Evolutionary conservation across 2,329 filamentous ascomycete genomes (phyloP).

Genomic region (Aureobasidium sp.): DNA sequence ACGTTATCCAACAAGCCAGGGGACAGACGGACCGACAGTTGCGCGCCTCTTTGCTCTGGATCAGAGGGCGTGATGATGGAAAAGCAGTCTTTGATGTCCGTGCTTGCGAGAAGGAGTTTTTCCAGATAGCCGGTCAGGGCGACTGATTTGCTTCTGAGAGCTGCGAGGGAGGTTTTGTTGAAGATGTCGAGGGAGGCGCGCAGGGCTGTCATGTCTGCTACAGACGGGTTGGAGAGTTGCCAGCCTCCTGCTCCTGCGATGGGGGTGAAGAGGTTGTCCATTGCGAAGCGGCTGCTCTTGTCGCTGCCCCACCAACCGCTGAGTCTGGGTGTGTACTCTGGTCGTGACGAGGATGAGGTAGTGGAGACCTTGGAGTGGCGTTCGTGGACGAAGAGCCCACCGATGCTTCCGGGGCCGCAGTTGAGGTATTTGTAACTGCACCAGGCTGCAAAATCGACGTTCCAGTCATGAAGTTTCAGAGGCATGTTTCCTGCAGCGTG

Average conservation of each 20-base stretch:
- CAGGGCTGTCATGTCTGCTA: slow-evolving; percentile 68
- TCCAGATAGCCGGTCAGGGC: slow-evolving; percentile 70
- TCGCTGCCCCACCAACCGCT: slow-evolving; percentile 84
- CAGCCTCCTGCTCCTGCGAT: slow-evolving; percentile 71
- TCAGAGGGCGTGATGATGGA: slow-evolving; percentile 60
- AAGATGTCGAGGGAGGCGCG: slow-evolving; percentile 67
- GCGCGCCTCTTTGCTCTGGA: slow-evolving; percentile 61
- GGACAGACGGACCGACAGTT: slow-evolving; percentile 64
- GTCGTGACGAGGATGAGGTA: slow-evolving; percentile 21
- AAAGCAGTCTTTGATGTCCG: slow-evolving; percentile 24
- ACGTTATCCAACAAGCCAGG: slow-evolving; percentile 63
- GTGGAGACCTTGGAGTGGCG: slow-evolving; percentile 51
- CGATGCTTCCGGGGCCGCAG: slow-evolving; percentile 72
- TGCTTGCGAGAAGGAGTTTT: slow-evolving; percentile 42
- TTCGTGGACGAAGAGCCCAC: slow-evolving; percentile 71
- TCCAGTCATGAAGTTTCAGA: slow-evolving; percentile 73
- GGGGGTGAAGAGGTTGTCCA: slow-evolving; percentile 73
- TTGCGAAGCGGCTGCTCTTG: slow-evolving; percentile 66
- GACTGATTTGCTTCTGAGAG: slow-evolving; percentile 61
- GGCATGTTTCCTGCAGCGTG: slow-evolving; percentile 81
- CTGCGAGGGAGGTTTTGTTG: slow-evolving; percentile 58
- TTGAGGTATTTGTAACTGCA: slow-evolving; percentile 95
- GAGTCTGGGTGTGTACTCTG: slow-evolving; percentile 54
- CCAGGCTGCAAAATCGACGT: slow-evolving; percentile 86
- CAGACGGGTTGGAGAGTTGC: slow-evolving; percentile 77